phyloP scores from a whole-genome alignment of 1,284 basidiomycete genomes.

The Leucoagaricus sp. region DNA sequence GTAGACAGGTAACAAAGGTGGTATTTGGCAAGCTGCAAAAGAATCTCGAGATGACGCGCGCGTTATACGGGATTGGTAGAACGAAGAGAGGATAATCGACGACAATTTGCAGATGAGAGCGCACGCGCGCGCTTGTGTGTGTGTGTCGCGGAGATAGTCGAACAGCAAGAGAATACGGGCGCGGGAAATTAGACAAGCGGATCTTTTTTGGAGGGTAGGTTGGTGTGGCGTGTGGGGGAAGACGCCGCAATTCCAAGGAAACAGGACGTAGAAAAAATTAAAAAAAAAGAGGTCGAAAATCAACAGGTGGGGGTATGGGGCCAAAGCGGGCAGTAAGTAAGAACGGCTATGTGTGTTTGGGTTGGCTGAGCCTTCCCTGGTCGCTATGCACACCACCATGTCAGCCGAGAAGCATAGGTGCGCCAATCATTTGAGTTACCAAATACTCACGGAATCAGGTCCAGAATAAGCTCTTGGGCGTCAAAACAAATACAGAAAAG shows the following conservation, averaged over 20 bases:
- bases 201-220: neutral
- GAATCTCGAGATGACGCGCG: neutral
- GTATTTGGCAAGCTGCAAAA: conserved; percentile 11
- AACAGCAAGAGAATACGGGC: neutral
- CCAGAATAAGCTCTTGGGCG: no score
- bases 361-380: neutral
- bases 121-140: neutral
- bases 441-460: conserved; percentile 6
- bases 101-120: neutral
- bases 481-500: no score
- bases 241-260: neutral
- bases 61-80: neutral
- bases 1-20: conserved; percentile 13
- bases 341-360: neutral
- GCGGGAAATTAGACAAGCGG: neutral
- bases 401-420: conserved; percentile 4
- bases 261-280: neutral
- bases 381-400: conserved; percentile 15
- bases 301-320: neutral
- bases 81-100: conserved; percentile 16
- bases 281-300: neutral
- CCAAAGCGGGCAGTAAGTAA: neutral
- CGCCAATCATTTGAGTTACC: neutral
- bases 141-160: neutral
- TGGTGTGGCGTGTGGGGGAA: neutral